These are phyloP conservation scores for Acanthamoeba royreba DNA, from an alignment of 208 protist genomes.

Conservation along the genomic window DNA sequence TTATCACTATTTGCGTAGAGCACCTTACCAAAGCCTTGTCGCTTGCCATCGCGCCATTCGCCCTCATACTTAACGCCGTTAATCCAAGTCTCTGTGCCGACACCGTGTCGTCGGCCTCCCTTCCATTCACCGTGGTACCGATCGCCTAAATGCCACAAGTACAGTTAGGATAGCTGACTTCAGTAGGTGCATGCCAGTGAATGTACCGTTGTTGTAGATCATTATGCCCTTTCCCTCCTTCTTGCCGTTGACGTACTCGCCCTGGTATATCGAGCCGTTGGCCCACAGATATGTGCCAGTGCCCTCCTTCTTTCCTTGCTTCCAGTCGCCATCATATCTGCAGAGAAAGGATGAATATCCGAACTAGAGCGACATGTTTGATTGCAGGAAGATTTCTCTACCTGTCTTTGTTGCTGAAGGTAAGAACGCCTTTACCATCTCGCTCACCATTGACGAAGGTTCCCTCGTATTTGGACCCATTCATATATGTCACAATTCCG, in stretches of 20 bases:
- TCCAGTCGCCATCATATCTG: slow-evolving; percentile 18
- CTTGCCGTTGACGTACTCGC: slow-evolving; percentile 52
- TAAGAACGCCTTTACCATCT: background rate
- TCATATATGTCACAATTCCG: slow-evolving; percentile 9
- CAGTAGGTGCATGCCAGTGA: too few species aligned
- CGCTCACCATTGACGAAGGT: background rate
- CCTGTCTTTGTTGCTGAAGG: slow-evolving; percentile 6
- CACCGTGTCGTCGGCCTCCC: background rate
- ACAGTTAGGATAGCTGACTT: too few species aligned
- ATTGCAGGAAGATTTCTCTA: too few species aligned
- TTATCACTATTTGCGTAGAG: slow-evolving; percentile 9
- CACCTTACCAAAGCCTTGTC: slow-evolving; percentile 37
- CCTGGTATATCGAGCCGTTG: slow-evolving; percentile 53
- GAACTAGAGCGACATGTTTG: too few species aligned
- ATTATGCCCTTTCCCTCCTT: background rate
- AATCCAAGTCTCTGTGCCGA: background rate
- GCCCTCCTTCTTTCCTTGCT: slow-evolving; percentile 46
- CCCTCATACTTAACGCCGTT: slow-evolving; percentile 22
- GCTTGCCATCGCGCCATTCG: slow-evolving; percentile 28
- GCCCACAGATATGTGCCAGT: slow-evolving; percentile 45
- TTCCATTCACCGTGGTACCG: slow-evolving; percentile 29
- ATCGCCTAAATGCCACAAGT: background rate
- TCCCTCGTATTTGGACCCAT: slow-evolving; percentile 15
- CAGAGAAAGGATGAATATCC: too few species aligned
- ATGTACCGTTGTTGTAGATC: slow-evolving; percentile 39